A percentile compares a stretch with the other conserved stretches of the same genome.
Conservation (phyloP, 768 basidiomycete species). For the Russula dissimulans region DNA sequence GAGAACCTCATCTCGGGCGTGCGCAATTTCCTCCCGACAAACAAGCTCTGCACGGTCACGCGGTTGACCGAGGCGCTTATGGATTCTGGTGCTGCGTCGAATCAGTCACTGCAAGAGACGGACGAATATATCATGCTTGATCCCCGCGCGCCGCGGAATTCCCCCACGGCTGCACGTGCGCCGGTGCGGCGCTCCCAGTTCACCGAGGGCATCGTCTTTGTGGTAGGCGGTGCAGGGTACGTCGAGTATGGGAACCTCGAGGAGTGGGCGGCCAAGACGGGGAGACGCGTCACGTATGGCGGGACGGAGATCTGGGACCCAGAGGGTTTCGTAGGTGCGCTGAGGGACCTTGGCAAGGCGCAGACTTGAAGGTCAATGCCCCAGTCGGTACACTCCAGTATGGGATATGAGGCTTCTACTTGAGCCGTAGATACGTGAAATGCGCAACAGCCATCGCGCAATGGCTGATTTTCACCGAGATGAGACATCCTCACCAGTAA, state of each 20-base stretch:
- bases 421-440: not conserved
- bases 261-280: conserved; percentile 82
- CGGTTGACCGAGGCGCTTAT: conserved; percentile 92
- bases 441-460: not conserved
- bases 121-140: conserved; percentile 50
- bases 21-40: conserved; percentile 93
- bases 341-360: conserved; percentile 54
- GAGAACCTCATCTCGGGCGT: conserved; percentile 97
- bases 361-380: conserved; percentile 19
- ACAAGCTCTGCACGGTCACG: conserved; percentile 87
- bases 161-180: conserved; percentile 24
- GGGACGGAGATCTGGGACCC: conserved; percentile 94
- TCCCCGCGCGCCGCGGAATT: conserved; percentile 31
- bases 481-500: no score
- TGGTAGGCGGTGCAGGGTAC: conserved; percentile 95
- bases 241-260: conserved; percentile 95
- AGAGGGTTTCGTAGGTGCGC: conserved; percentile 64
- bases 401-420: not conserved
- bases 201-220: conserved; percentile 80
- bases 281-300: conserved; percentile 86
- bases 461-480: not conserved
- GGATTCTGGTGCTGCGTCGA: conserved; percentile 87
- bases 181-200: conserved; percentile 63
- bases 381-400: not conserved
- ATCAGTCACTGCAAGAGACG: conserved; percentile 62